Conservation (phyloP, 2,329 filamentous ascomycete species). For the Plectosphaerella plurivora region DNA sequence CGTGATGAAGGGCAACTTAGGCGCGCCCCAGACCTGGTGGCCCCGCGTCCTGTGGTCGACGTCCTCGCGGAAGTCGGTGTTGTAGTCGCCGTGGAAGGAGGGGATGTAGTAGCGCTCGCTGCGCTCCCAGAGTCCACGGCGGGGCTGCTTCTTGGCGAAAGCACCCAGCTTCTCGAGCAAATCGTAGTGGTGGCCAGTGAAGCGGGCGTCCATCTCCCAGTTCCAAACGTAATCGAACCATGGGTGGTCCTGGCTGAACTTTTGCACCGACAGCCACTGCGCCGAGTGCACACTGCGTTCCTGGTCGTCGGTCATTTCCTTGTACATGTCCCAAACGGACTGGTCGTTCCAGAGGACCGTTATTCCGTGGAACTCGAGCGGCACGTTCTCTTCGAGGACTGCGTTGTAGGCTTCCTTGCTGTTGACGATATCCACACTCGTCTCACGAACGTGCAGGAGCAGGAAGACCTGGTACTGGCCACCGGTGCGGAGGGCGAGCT, state of each 20-base stretch:
- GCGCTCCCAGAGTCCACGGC: constrained; percentile 70
- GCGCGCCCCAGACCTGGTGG: constrained; percentile 63
- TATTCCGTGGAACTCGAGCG: constrained; percentile 65
- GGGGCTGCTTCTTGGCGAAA: constrained; percentile 64
- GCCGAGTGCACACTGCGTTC: constrained; percentile 51
- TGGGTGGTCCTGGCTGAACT: constrained; percentile 70
- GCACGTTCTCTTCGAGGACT: constrained; percentile 59
- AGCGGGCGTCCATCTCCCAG: constrained; percentile 80
- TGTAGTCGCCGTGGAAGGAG: constrained; percentile 60
- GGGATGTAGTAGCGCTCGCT: constrained; percentile 71
- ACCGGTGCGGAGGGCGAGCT: constrained; percentile 70
- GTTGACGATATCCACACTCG: constrained; percentile 53
- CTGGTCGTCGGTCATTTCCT: constrained; percentile 61
- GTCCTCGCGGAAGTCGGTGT: constrained; percentile 60
- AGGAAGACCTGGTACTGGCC: constrained; percentile 79
- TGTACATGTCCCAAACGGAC: constrained; percentile 74
- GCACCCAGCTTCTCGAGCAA: constrained; percentile 61
- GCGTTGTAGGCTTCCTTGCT: constrained; percentile 53
- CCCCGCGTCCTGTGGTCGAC: constrained; percentile 51
- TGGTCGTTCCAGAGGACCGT: constrained; percentile 70
- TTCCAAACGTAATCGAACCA: constrained; percentile 84
- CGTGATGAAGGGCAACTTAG: constrained; percentile 52
- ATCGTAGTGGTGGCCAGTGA: constrained; percentile 78
- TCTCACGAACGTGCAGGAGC: constrained; percentile 72
- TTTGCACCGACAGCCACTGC: constrained; percentile 71